These are phyloP conservation scores for Escallonia herrerae DNA, from an alignment of 129 eudicot genomes.

Conservation along the genomic window DNA sequence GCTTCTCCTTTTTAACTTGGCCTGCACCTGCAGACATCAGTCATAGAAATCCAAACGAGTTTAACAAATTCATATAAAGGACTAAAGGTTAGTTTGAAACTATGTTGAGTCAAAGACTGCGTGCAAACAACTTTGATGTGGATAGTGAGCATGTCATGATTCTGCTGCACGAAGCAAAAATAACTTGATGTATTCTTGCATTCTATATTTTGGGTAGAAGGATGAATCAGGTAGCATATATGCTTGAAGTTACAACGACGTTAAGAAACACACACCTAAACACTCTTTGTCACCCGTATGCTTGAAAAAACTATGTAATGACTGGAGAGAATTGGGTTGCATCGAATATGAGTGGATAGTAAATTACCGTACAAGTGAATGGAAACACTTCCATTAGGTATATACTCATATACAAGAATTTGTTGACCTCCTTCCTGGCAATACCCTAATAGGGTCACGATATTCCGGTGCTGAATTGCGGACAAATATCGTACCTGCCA, in stretches of 20 bases:
- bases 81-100: neutral
- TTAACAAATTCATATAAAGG: neutral
- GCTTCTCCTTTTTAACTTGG: slow-evolving; percentile 71
- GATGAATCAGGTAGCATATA: too few relatives aligned
- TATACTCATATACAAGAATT: slow-evolving; percentile 86
- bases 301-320: neutral
- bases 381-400: slow-evolving; percentile 97
- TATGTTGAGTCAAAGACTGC: neutral
- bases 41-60: slow-evolving; percentile 4
- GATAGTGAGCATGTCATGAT: neutral
- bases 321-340: neutral
- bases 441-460: slow-evolving; percentile 88
- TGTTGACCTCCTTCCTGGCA: slow-evolving; percentile 81
- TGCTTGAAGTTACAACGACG: too few relatives aligned
- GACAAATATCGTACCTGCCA: slow-evolving; percentile 86
- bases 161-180: neutral
- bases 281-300: neutral
- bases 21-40: slow-evolving; percentile 57
- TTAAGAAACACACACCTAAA: too few relatives aligned
- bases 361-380: slow-evolving; percentile 84
- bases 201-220: too few relatives aligned
- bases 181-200: too few relatives aligned
- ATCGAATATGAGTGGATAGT: neutral
- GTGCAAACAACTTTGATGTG: neutral
- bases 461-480: slow-evolving; percentile 85